Conservation (phyloP, 805 yeast species). For the Cyberlindnera bimundalis region DNA sequence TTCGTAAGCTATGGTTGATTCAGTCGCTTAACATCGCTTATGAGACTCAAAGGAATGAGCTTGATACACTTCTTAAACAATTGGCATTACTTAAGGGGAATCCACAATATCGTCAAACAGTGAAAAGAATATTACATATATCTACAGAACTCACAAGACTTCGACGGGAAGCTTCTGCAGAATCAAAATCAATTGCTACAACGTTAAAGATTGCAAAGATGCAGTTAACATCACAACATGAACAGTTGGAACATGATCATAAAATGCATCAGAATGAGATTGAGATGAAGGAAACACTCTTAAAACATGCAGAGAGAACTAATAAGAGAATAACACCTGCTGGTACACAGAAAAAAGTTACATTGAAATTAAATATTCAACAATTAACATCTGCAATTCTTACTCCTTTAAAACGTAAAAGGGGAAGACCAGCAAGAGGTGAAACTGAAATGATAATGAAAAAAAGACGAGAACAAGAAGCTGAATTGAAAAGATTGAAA, state of each 20-base stretch:
- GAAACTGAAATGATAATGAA: not conserved
- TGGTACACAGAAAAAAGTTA: conserved; percentile 2
- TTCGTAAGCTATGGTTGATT: conserved; percentile 39
- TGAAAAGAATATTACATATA: conserved; percentile 5
- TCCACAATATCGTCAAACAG: conserved; percentile 11
- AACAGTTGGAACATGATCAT: conserved; percentile 27
- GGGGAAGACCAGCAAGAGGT: conserved; percentile 9
- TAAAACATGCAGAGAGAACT: conserved; percentile 18
- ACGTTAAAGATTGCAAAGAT: conserved; percentile 24
- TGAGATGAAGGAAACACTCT: conserved; percentile 17
- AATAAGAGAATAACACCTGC: conserved; percentile 23
- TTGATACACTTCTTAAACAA: conserved; percentile 16
- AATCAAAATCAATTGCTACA: conserved; percentile 26
- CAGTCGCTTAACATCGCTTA: conserved; percentile 33
- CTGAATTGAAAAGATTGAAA: not conserved
- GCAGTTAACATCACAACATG: conserved; percentile 22
- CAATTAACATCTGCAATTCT: conserved; percentile 1
- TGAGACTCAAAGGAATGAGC: conserved; percentile 16
- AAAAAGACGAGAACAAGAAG: not conserved
- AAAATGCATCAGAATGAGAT: conserved; percentile 24
- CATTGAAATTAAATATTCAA: conserved; percentile 4
- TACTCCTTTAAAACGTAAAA: not conserved
- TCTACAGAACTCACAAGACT: conserved; percentile 21
- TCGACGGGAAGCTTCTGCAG: conserved; percentile 30
- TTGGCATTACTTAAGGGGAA: conserved; percentile 8